Percentiles rank a stretch among this genome's conserved stretches.
These are phyloP conservation scores for Apiospora kogelbergensis DNA, from an alignment of 2,329 filamentous ascomycete genomes.

Conservation along the genomic window DNA sequence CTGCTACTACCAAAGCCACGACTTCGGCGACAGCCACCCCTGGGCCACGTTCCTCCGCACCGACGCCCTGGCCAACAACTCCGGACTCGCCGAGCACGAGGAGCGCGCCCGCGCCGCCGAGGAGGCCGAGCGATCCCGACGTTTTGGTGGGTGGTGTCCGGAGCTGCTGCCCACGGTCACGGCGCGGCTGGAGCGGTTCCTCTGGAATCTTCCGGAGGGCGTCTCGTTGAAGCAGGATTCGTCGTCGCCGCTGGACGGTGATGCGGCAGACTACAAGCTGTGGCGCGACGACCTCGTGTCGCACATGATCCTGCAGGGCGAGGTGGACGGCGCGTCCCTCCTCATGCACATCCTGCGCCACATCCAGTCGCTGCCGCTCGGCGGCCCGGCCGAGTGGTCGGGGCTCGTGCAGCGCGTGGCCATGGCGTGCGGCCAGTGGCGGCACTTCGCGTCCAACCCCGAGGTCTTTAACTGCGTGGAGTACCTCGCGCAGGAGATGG, in stretches of 20 bases:
- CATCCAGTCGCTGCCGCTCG: background rate
- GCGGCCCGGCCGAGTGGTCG: background rate
- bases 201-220: background rate
- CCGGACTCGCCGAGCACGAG: background rate
- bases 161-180: background rate
- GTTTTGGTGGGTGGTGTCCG: background rate
- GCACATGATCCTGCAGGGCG: background rate
- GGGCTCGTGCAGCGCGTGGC: background rate
- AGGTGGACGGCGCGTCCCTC: background rate
- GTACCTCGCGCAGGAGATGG: background rate
- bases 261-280: background rate
- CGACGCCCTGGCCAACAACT: background rate
- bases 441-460: background rate
- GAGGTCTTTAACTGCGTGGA: background rate
- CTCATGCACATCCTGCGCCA: background rate
- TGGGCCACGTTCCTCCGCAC: background rate
- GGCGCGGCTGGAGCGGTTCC: background rate
- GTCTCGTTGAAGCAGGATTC: background rate
- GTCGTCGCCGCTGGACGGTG: background rate
- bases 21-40: background rate
- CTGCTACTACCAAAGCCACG: background rate
- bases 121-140: too few relatives aligned
- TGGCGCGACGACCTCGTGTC: background rate
- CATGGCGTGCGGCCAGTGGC: background rate
- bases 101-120: background rate